phyloP scores from a whole-genome alignment of 768 basidiomycete genomes.

The Gymnopilus dilepis region DNA sequence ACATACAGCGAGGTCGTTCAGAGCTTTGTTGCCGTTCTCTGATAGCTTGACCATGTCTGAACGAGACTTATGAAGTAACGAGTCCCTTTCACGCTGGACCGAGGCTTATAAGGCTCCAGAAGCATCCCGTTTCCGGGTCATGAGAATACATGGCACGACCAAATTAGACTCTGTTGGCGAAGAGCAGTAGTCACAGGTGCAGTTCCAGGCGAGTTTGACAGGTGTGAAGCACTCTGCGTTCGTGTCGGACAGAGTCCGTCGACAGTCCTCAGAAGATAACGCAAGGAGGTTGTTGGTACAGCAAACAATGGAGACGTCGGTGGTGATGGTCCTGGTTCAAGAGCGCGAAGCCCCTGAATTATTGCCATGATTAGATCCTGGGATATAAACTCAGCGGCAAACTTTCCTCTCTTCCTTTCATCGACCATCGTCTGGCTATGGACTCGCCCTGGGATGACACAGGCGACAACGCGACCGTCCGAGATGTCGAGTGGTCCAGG shows the following conservation, averaged over 20 bases:
- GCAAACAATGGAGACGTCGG: too few relatives aligned
- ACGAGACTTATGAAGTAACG: not conserved
- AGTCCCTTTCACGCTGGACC: not conserved
- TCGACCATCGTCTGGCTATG: constrained; percentile 29
- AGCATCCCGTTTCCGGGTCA: not conserved
- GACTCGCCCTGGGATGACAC: constrained; percentile 70
- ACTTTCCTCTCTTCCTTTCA: not conserved
- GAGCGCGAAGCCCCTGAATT: not conserved
- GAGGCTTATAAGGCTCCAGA: not conserved
- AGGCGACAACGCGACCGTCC: constrained; percentile 34
- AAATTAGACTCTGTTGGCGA: too few relatives aligned
- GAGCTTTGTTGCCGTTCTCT: constrained; percentile 13
- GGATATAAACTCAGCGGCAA: not conserved
- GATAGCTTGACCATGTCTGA: constrained; percentile 19
- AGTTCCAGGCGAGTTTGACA: not conserved
- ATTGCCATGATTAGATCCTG: not conserved
- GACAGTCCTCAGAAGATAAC: too few relatives aligned
- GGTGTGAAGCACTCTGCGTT: not conserved
- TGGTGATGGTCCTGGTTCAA: not conserved
- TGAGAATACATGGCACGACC: not conserved
- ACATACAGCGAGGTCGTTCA: constrained; percentile 18
- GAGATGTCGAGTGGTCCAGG: constrained; percentile 69
- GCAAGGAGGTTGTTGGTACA: too few relatives aligned
- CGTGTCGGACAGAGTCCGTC: not conserved
- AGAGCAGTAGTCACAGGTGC: not conserved